Evolutionary conservation across 306 rosid genomes (phyloP), one percentile per base, ranked within the genome.

Genomic region (Malus orientalis): DNA sequence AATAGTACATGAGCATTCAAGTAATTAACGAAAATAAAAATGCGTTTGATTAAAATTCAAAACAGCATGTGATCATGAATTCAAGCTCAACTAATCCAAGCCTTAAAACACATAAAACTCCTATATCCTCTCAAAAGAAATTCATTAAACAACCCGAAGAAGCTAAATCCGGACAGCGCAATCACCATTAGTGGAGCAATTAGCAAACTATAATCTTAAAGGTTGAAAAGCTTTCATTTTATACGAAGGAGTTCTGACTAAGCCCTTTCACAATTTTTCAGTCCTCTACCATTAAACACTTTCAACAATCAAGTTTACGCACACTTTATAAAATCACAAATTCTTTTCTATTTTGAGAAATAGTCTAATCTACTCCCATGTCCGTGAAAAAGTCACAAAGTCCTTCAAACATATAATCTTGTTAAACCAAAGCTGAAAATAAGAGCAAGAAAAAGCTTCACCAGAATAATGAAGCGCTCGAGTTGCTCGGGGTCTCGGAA

Each of bases 381-480:
- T 42, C 45, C 45, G 3, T 42, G 45, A 42, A 42, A 42, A 22
- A 2, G 6, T 51, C 11, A 51, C 18, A 44, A 3, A 7, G 42
- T 38, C 42, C 38, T 33, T 33, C 42, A 38, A 38, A 38, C 42
- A 19, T 11, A 18, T 5, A 53, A 8, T 30, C 64, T 19, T 5
- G 54, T 25, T 54, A 9, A 42, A 3, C 7, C 23, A 36, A 72
- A 44, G 11, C 40, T 38, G 16, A 8, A 15, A 67, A 25, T 23
- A 1, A 32, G 29, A 19, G 33, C 45, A 47, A 20, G 30, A 15
- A 72, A 57, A n/a, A 51, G 76, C 30, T 84, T 77, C 25, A 93
- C 98, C 96, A 16, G 96, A 85, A 86, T 54, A 82, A 74, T 89
- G 77, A 47, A 93, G 93, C 53, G 90, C 93, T 40, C 92, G 79